These are phyloP conservation scores for Bruguiera hainesii DNA, from an alignment of 441 rosid genomes.

Conservation along the genomic window DNA sequence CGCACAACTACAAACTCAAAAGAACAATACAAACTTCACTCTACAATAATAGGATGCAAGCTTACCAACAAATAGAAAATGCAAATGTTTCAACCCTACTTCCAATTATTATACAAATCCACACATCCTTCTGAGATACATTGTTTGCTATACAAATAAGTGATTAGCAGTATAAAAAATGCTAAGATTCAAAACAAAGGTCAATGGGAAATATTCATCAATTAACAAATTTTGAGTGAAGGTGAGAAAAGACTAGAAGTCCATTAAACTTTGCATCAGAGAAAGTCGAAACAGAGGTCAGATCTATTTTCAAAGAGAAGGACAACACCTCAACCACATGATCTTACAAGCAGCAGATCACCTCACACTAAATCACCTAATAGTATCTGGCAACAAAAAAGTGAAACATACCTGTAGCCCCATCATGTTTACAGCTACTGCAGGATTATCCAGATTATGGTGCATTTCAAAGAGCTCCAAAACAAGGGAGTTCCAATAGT, in stretches of 20 bases:
- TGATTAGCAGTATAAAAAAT: neutral
- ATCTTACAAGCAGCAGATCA: neutral
- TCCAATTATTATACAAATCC: neutral
- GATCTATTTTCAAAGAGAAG: neutral
- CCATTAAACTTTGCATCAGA: neutral
- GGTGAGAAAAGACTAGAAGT: neutral
- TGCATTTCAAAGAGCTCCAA: constrained; percentile 89
- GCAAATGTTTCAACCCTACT: neutral
- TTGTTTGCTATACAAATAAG: neutral
- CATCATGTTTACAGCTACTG: constrained; percentile 69
- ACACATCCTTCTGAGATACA: neutral
- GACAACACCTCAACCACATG: neutral
- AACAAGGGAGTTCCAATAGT: constrained; percentile 94
- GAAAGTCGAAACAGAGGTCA: no score
- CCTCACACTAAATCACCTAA: constrained; percentile 5
- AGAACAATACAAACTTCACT: neutral
- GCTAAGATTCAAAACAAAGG: neutral
- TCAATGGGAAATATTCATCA: no score
- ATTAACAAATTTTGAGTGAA: neutral
- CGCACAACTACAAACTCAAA: neutral
- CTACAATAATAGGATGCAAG: neutral
- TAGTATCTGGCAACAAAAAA: constrained; percentile 4
- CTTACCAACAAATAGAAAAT: neutral
- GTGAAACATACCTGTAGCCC: constrained; percentile 72
- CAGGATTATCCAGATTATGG: constrained; percentile 84